Evolutionary conservation across 306 rosid species (phyloP).

Genomic region (Medicago lupulina): DNA sequence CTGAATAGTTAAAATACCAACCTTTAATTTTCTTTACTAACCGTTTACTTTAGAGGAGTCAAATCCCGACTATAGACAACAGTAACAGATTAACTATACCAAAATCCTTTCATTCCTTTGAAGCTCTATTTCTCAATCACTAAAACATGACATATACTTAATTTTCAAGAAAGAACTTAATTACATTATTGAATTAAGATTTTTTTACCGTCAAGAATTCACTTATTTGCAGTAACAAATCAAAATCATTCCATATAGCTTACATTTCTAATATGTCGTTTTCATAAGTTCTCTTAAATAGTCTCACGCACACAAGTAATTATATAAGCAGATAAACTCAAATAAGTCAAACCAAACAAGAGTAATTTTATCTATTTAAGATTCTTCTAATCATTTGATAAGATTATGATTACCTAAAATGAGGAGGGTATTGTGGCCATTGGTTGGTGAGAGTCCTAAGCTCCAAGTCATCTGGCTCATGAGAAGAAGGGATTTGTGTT

Average conservation of each 20-base stretch:
- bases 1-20: neutral
- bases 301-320: neutral
- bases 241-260: too few species aligned
- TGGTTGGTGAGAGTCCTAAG: slow-evolving; percentile 57
- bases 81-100: too few species aligned
- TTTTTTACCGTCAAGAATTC: too few species aligned
- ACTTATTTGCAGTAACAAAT: too few species aligned
- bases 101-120: too few species aligned
- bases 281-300: too few species aligned
- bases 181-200: too few species aligned
- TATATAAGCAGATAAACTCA: too few species aligned
- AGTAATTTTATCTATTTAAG: neutral
- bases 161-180: too few species aligned
- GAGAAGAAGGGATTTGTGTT: slow-evolving; percentile 59
- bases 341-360: neutral
- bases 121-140: too few species aligned
- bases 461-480: slow-evolving; percentile 45
- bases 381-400: neutral
- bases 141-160: too few species aligned
- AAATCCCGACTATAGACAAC: neutral
- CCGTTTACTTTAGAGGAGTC: neutral
- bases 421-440: slow-evolving; percentile 69
- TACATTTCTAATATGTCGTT: too few species aligned
- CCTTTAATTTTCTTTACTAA: neutral
- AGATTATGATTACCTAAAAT: slow-evolving; percentile 59